Evolutionary conservation across 2,329 filamentous ascomycete genomes (phyloP).

Genomic region (Cladorrhinum sp.): DNA sequence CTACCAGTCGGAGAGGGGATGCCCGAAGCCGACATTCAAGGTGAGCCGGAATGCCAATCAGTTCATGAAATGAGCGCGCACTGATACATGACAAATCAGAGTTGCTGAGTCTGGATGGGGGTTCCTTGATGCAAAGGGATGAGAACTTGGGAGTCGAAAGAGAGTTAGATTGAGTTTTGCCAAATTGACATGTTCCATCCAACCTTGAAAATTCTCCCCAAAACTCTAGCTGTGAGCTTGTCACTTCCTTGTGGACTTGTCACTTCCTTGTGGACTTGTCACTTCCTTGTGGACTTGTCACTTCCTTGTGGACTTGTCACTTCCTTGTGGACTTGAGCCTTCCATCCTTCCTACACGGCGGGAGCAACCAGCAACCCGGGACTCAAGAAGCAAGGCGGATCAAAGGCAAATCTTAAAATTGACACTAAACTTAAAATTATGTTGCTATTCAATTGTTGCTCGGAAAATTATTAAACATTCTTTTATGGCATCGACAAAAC

Average conservation of each 20-base stretch:
- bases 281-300: background rate
- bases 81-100: background rate
- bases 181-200: background rate
- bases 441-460: background rate
- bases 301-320: background rate
- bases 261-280: too few relatives aligned
- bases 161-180: background rate
- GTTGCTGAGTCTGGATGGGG: background rate
- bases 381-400: background rate
- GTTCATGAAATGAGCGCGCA: background rate
- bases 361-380: background rate
- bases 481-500: background rate
- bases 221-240: background rate
- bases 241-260: too few relatives aligned
- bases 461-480: background rate
- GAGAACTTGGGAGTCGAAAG: background rate
- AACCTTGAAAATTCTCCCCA: background rate
- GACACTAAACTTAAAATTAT: too few relatives aligned
- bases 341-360: background rate
- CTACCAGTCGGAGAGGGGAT: constrained; percentile 21
- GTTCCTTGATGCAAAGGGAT: background rate
- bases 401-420: too few relatives aligned
- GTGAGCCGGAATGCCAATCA: constrained; percentile 10
- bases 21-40: constrained; percentile 17
- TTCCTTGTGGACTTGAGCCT: background rate